Evolutionary conservation across 129 eudicot species (phyloP).

Genomic region (Apium graveolens): DNA sequence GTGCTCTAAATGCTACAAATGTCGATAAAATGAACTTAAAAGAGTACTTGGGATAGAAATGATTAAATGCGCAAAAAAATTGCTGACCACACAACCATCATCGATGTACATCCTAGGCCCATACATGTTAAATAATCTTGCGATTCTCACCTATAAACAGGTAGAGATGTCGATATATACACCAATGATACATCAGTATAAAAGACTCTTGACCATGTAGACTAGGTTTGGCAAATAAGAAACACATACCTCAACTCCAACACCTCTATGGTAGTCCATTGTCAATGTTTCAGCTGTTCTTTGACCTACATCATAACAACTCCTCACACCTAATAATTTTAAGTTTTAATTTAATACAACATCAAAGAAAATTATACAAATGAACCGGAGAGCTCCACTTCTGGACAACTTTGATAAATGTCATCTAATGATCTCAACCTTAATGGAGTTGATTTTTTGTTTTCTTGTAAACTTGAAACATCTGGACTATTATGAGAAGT

Average conservation of each 20-base stretch:
- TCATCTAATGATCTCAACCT: no score
- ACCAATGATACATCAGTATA: neutral
- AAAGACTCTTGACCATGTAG: neutral
- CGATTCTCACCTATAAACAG: conserved; percentile 56
- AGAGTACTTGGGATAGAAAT: neutral
- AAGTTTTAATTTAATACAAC: no score
- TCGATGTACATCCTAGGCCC: conserved; percentile 98
- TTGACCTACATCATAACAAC: conserved; percentile 96
- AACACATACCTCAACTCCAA: conserved; percentile 74
- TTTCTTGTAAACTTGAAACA: no score
- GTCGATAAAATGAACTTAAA: neutral
- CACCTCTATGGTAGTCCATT: conserved; percentile 95
- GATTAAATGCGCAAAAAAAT: conserved; percentile 87
- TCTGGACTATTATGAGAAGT: no score
- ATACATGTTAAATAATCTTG: conserved; percentile 91
- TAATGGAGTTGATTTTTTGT: no score
- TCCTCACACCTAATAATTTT: conserved; percentile 66
- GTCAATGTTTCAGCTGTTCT: conserved; percentile 94
- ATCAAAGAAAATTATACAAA: no score
- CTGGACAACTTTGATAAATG: no score
- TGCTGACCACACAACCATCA: conserved; percentile 97
- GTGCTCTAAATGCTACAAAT: neutral
- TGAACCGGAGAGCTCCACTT: neutral
- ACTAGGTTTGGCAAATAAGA: neutral
- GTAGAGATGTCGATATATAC: neutral